phyloP scores from a whole-genome alignment of 352 stramenopile genomes.

The Pythium insidiosum region DNA sequence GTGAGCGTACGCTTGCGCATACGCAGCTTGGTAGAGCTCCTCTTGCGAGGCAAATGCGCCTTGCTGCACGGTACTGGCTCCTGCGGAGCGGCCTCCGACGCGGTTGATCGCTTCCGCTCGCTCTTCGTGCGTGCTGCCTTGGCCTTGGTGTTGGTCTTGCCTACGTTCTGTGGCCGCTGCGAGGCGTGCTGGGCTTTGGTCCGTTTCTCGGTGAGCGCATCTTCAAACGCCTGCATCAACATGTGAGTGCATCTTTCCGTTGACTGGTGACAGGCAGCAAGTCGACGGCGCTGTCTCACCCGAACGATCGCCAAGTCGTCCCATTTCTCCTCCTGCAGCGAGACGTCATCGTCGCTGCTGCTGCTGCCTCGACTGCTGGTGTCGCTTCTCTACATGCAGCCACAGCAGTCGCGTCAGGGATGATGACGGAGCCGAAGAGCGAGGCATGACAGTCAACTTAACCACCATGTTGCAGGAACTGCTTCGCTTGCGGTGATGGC shows the following conservation, averaged over 20 bases:
- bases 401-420: too few relatives aligned
- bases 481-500: background rate
- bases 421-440: too few relatives aligned
- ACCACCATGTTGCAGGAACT: background rate
- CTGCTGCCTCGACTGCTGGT: background rate
- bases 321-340: slow-evolving; percentile 54
- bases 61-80: background rate
- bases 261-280: background rate
- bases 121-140: background rate
- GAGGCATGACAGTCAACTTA: background rate
- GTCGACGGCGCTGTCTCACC: slow-evolving; percentile 18
- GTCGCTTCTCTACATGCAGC: too few relatives aligned
- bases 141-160: too few relatives aligned
- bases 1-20: slow-evolving; percentile 56
- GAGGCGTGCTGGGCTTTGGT: background rate
- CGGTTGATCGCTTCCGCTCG: background rate
- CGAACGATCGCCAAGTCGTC: slow-evolving; percentile 78
- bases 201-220: slow-evolving; percentile 21
- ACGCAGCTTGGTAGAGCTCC: slow-evolving; percentile 56
- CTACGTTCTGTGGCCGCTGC: background rate
- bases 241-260: background rate
- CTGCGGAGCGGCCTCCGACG: background rate
- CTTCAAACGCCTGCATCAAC: slow-evolving; percentile 64
- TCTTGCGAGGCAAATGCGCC: slow-evolving; percentile 3
- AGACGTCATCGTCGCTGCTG: slow-evolving; percentile 28